phyloP scores from a whole-genome alignment of 106 monocot species.

The Dendrobium huoshanense region DNA sequence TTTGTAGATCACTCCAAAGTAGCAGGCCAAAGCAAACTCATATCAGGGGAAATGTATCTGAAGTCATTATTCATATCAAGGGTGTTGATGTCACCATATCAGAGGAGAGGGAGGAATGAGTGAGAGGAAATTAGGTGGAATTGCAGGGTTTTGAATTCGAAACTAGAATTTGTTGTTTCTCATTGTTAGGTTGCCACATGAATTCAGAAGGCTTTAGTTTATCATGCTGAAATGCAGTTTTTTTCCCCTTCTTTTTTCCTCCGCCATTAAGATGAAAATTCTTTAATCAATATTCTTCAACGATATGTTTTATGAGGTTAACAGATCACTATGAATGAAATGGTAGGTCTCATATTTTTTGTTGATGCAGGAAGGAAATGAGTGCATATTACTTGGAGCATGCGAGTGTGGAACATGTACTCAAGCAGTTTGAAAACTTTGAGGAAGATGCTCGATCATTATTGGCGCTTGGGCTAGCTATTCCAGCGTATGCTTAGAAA shows the following conservation, averaged over 20 bases:
- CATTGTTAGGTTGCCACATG: not conserved
- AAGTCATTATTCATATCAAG: too few species aligned
- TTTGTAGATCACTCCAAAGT: too few species aligned
- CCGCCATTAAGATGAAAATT: not conserved
- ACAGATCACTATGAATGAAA: not conserved
- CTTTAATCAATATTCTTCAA: not conserved
- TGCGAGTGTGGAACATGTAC: conserved; percentile 66
- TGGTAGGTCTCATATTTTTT: conserved; percentile 3
- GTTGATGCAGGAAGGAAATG: conserved; percentile 83
- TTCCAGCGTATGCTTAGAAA: conserved; percentile 72
- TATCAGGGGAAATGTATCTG: not conserved
- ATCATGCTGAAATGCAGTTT: not conserved
- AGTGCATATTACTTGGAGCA: conserved; percentile 93
- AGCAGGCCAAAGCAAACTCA: too few species aligned
- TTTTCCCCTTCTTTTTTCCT: not conserved
- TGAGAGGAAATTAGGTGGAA: not conserved
- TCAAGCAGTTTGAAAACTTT: conserved; percentile 73
- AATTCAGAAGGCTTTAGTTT: too few species aligned
- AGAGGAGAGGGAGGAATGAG: too few species aligned
- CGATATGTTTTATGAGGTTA: not conserved
- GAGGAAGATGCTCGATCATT: conserved; percentile 83
- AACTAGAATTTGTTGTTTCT: not conserved
- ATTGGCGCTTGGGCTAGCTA: conserved; percentile 66
- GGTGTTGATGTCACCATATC: too few species aligned
- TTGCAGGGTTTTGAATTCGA: not conserved